Evolutionary conservation across 768 basidiomycete species (phyloP).

Genomic region (Leccinum barrowsii): DNA sequence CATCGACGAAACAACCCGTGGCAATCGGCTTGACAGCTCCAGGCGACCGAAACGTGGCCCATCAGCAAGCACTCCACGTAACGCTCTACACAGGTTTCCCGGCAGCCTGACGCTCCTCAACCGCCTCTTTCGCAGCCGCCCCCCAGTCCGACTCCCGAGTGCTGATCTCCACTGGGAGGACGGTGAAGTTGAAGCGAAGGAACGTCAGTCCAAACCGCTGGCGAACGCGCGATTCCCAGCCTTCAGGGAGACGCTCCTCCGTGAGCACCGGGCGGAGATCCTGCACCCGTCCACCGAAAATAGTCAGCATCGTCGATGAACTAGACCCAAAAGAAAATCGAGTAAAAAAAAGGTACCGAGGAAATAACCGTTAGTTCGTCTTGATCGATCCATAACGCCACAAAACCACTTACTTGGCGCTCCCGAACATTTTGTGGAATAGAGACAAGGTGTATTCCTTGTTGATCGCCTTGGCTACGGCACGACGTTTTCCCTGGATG

Average conservation of each 20-base stretch:
- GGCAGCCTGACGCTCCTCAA: neutral
- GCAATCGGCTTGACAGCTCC: neutral
- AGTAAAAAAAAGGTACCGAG: neutral
- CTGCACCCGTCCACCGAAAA: slow-evolving; percentile 61
- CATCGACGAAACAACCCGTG: neutral
- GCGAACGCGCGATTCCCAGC: slow-evolving; percentile 64
- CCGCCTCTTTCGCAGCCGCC: neutral
- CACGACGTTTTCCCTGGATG: slow-evolving; percentile 57
- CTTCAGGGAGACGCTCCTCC: slow-evolving; percentile 68
- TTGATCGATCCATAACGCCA: no score
- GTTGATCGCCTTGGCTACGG: slow-evolving; percentile 53
- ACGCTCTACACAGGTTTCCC: neutral
- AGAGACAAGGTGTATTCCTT: slow-evolving; percentile 49
- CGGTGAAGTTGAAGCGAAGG: slow-evolving; percentile 44
- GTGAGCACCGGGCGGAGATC: slow-evolving; percentile 53
- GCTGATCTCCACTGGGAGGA: slow-evolving; percentile 24
- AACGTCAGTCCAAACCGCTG: slow-evolving; percentile 60
- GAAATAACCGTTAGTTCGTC: neutral
- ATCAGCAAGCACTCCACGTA: neutral
- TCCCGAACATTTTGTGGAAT: slow-evolving; percentile 63
- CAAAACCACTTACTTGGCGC: slow-evolving; percentile 52
- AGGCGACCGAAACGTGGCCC: neutral
- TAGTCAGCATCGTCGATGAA: slow-evolving; percentile 61
- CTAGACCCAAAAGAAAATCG: slow-evolving; percentile 30
- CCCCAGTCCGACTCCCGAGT: slow-evolving; percentile 22